Conservation (phyloP, 768 basidiomycete genomes). For the Goffeauzyma gilvescens region DNA sequence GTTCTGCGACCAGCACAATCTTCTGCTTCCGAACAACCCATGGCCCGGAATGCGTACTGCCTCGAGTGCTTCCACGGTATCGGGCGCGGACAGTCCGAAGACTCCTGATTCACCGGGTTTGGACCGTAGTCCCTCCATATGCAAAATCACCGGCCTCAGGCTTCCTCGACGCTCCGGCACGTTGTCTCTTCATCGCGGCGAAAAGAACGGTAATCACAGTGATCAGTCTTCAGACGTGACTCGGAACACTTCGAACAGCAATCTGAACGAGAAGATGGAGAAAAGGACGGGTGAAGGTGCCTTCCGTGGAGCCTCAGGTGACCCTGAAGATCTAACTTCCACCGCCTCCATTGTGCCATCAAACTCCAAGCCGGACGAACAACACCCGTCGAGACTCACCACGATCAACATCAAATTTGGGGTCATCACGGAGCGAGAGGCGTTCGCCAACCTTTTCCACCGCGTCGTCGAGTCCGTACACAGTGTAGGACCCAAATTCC, state of each 20-base stretch:
- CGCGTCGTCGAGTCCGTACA: conserved; percentile 11
- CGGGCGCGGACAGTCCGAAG: no score
- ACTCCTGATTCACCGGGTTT: no score
- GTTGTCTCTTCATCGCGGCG: no score
- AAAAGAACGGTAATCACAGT: no score
- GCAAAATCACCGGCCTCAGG: no score
- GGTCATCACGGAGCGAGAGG: conserved; percentile 22
- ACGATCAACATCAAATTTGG: conserved; percentile 25
- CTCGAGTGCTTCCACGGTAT: no score
- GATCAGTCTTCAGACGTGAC: no score
- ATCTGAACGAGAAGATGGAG: no score
- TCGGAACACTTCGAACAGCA: no score
- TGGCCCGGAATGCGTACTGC: no score
- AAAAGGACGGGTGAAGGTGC: conserved; percentile 3
- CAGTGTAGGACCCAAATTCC: conserved; percentile 7
- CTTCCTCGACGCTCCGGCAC: no score
- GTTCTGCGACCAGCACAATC: background rate
- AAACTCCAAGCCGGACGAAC: background rate
- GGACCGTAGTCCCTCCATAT: no score
- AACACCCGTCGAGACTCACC: background rate
- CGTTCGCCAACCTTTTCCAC: conserved; percentile 21
- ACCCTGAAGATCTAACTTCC: conserved; percentile 8
- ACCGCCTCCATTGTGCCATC: conserved; percentile 8
- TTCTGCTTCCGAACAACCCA: conserved; percentile 5
- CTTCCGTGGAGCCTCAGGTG: conserved; percentile 1